These are phyloP conservation scores for Pseudisothecium myosuroides DNA, from an alignment of 225 moss, liverwort and hornwort genomes.

Conservation along the genomic window DNA sequence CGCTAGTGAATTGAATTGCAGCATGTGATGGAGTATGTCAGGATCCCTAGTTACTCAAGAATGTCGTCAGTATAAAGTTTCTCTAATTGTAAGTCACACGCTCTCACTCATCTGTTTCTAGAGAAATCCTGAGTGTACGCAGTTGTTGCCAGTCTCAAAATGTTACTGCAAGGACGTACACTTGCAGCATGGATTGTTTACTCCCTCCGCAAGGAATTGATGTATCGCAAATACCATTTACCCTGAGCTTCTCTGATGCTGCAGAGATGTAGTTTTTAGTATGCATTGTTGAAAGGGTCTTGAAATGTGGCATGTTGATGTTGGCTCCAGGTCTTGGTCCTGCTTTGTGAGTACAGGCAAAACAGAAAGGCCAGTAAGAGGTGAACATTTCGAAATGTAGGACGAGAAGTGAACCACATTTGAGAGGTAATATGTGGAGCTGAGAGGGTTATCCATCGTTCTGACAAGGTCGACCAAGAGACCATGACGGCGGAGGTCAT, in stretches of 20 bases:
- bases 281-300: neutral
- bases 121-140: neutral
- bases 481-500: constrained; percentile 27
- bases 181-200: neutral
- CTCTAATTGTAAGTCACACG: neutral
- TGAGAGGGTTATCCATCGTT: neutral
- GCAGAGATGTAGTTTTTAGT: neutral
- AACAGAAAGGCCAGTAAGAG: neutral
- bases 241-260: neutral
- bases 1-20: neutral
- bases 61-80: neutral
- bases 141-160: neutral
- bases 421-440: neutral
- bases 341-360: neutral
- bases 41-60: neutral
- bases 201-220: neutral
- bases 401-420: neutral
- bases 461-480: neutral
- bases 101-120: neutral
- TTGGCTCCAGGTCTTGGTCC: neutral
- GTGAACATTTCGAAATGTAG: neutral
- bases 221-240: neutral
- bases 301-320: neutral
- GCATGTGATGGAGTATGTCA: neutral
- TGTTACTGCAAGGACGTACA: neutral